Evolutionary conservation across 2,329 filamentous ascomycete species (phyloP).

Genomic region (Botryosphaeria dothidea): DNA sequence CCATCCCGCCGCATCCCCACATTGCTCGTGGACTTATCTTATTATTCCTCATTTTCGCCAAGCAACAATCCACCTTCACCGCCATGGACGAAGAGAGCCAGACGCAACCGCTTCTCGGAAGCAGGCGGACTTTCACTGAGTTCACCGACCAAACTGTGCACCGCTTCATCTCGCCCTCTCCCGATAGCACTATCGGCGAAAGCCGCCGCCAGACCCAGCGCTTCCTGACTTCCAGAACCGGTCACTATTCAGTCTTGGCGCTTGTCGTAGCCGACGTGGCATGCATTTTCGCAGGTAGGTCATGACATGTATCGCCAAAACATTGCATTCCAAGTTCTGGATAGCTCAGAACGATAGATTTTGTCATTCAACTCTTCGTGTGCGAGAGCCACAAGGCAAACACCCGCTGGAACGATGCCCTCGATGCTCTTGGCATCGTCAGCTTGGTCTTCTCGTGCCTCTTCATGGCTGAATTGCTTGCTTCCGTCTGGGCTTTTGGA

Average conservation of each 20-base stretch:
- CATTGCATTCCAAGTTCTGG: neutral
- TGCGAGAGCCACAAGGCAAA: constrained; percentile 43
- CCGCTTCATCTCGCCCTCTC: neutral
- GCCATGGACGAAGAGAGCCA: constrained; percentile 14
- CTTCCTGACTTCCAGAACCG: constrained; percentile 48
- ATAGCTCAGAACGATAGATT: constrained; percentile 33
- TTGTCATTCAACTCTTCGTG: constrained; percentile 51
- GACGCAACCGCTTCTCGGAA: constrained; percentile 15
- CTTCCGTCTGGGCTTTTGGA: constrained; percentile 64
- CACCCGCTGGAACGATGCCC: constrained; percentile 36
- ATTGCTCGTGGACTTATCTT: neutral
- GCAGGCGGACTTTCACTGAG: neutral
- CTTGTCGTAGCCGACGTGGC: constrained; percentile 53
- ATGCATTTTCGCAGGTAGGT: constrained; percentile 49
- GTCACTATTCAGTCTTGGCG: constrained; percentile 52
- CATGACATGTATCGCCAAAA: neutral
- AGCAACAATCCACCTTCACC: neutral
- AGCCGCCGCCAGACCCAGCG: constrained; percentile 29
- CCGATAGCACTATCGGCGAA: constrained; percentile 3
- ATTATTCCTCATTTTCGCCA: neutral
- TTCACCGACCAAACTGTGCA: neutral
- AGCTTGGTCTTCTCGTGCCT: constrained; percentile 63
- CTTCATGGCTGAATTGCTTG: constrained; percentile 64
- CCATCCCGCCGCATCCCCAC: neutral
- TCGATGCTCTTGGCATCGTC: constrained; percentile 50